Evolutionary conservation across 2,329 filamentous ascomycete genomes (phyloP).

Genomic region (Fusarium brevicatenulatum): DNA sequence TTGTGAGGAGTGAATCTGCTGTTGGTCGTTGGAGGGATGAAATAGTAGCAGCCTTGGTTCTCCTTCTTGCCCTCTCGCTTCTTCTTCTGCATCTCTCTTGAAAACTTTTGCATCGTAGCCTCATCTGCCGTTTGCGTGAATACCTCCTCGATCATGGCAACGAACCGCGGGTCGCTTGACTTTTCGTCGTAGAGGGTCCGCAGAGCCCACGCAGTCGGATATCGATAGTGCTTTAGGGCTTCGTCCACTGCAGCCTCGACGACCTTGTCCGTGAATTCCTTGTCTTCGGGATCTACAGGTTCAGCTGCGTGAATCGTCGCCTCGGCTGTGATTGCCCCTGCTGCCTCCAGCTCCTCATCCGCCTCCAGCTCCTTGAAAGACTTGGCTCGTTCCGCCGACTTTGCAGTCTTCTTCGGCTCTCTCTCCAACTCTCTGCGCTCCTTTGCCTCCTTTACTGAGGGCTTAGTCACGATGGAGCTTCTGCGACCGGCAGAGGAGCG

Average conservation of each 20-base stretch:
- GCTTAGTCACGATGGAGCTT: conserved; percentile 39
- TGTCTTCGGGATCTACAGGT: conserved; percentile 48
- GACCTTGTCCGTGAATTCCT: conserved; percentile 61
- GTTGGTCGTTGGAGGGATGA: conserved; percentile 60
- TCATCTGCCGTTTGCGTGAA: conserved; percentile 66
- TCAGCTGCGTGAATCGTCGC: conserved; percentile 33
- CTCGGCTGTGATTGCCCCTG: conserved; percentile 23
- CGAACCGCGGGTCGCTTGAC: conserved; percentile 60
- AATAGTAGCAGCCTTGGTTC: conserved; percentile 63
- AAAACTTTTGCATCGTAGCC: conserved; percentile 63
- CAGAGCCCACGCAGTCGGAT: conserved; percentile 71
- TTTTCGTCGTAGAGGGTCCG: conserved; percentile 69
- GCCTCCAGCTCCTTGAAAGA: conserved; percentile 21
- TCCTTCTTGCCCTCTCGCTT: conserved; percentile 67
- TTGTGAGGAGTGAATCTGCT: conserved; percentile 55
- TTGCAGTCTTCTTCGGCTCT: conserved; percentile 13
- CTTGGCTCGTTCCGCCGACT: conserved; percentile 7
- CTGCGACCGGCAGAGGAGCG: conserved; percentile 39
- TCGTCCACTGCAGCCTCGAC: conserved; percentile 68
- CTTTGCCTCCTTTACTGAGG: conserved; percentile 29
- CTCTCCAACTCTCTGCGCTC: conserved; percentile 23
- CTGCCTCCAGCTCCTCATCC: conserved; percentile 10
- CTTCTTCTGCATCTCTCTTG: conserved; percentile 60
- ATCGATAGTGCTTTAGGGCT: conserved; percentile 65
- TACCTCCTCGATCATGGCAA: conserved; percentile 67